phyloP scores from a whole-genome alignment of 225 moss, liverwort and hornwort species.

The Polytrichum formosum region DNA sequence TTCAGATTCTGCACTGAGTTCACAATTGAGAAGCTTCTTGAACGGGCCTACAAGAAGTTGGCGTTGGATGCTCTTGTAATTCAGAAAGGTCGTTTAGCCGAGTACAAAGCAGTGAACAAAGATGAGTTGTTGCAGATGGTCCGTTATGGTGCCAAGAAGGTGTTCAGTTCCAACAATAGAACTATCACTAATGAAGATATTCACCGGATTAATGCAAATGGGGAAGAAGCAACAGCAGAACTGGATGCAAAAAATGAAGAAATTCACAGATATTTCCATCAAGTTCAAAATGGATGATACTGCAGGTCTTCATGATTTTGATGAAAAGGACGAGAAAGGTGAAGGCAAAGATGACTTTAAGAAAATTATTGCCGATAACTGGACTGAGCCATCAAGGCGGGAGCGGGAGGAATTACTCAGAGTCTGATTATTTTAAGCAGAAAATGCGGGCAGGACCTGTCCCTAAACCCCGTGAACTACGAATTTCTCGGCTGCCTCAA shows the following conservation, averaged over 20 bases:
- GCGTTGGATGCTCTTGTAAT: slow-evolving; percentile 98
- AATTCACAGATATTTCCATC: slow-evolving; percentile 97
- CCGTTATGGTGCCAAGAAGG: slow-evolving; percentile 94
- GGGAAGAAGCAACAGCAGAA: slow-evolving; percentile 97
- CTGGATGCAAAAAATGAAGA: slow-evolving; percentile 99
- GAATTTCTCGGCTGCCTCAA: slow-evolving; percentile 97
- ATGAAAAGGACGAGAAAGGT: slow-evolving; percentile 91
- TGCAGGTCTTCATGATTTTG: slow-evolving; percentile 94
- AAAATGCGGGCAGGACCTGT: slow-evolving; percentile 91
- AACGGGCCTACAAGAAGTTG: slow-evolving; percentile 97
- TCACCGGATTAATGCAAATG: slow-evolving; percentile 97
- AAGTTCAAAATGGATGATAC: slow-evolving; percentile 99
- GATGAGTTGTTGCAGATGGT: slow-evolving; percentile 99
- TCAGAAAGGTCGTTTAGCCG: slow-evolving; percentile 95
- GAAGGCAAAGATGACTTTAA: slow-evolving; percentile 90
- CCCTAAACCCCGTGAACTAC: slow-evolving; percentile 89
- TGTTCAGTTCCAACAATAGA: slow-evolving; percentile 96
- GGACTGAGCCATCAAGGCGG: slow-evolving; percentile 95
- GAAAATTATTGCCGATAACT: slow-evolving; percentile 89
- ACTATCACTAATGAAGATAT: slow-evolving; percentile 99
- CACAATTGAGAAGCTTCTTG: slow-evolving; percentile 96
- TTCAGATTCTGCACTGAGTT: slow-evolving; percentile 99
- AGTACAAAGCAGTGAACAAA: slow-evolving; percentile 99
- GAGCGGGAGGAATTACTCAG: slow-evolving; percentile 99
- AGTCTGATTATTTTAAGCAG: slow-evolving; percentile 99